Conservation (phyloP, 23 red algal genomes). For the Gracilaria caudata region DNA sequence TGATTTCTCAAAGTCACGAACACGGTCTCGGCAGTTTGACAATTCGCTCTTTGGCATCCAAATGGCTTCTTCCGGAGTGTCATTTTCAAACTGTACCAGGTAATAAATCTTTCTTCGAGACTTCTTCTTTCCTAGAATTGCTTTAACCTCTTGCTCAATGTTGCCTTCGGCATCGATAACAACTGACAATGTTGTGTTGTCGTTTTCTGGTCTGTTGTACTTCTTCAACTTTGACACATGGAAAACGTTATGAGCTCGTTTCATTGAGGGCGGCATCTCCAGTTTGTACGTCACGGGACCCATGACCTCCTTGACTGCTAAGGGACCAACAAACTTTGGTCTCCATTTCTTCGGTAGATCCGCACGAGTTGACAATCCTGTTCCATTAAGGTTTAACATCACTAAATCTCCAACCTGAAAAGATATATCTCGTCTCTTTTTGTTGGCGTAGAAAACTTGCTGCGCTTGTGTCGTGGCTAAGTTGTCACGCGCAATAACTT, state of each 20-base stretch:
- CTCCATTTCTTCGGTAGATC: constrained; percentile 43
- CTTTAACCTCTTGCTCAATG: constrained; percentile 28
- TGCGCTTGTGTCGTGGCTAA: background rate
- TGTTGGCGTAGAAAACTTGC: constrained; percentile 19
- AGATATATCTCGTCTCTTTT: constrained; percentile 4
- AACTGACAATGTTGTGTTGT: background rate
- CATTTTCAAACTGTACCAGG: constrained; percentile 17
- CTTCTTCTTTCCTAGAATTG: constrained; percentile 31
- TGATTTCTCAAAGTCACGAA: constrained; percentile 1
- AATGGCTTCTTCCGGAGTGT: background rate
- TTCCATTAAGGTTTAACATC: constrained; percentile 3
- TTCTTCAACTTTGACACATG: constrained; percentile 40
- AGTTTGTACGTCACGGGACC: constrained; percentile 28
- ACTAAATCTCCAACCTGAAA: constrained; percentile 20
- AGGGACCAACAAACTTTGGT: constrained; percentile 20
- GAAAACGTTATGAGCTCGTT: constrained; percentile 41
- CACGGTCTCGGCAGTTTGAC: constrained; percentile 7
- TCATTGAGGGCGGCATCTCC: constrained; percentile 42
- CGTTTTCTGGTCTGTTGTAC: background rate
- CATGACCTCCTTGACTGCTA: background rate
- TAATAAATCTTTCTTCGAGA: background rate
- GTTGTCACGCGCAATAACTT: background rate
- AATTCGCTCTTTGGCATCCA: constrained; percentile 46
- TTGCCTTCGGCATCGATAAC: constrained; percentile 51
- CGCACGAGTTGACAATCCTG: background rate